Percentiles rank a stretch among this genome's conserved stretches.
Evolutionary conservation across 2,329 filamentous ascomycete species (phyloP).

Genomic region (Domatiomyces globalis): DNA sequence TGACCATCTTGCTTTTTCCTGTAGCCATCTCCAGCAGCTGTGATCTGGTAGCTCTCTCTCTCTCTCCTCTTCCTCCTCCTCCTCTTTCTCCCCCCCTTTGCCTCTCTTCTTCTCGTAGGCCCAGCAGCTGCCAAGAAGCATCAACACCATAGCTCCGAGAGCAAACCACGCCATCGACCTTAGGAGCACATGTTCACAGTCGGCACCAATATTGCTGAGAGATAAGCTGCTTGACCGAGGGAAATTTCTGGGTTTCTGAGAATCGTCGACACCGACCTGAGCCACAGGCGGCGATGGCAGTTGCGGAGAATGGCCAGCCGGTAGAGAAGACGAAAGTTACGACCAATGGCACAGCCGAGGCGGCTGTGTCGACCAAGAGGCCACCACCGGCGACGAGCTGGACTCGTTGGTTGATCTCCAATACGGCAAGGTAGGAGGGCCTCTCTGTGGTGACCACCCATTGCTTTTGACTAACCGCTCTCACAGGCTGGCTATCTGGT

Average conservation of each 20-base stretch:
- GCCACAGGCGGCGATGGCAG: conserved; percentile 22
- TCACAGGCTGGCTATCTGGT: conserved; percentile 66
- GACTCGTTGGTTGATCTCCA: conserved; percentile 26
- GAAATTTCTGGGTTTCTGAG: neutral
- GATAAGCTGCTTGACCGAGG: neutral
- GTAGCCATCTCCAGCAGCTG: neutral
- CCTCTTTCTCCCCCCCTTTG: no score
- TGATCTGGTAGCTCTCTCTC: neutral
- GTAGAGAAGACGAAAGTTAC: conserved; percentile 20
- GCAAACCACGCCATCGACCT: neutral
- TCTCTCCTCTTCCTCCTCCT: neutral
- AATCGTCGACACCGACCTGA: neutral
- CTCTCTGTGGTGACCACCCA: neutral
- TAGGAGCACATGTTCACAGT: neutral
- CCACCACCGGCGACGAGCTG: conserved; percentile 11
- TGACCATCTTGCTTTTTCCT: neutral
- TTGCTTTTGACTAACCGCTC: conserved; percentile 1
- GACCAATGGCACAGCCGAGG: conserved; percentile 14
- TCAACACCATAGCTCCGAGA: no score
- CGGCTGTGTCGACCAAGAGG: neutral
- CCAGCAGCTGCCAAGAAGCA: no score
- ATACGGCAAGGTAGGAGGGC: conserved; percentile 39
- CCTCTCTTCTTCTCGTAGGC: neutral
- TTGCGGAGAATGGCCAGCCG: conserved; percentile 25
- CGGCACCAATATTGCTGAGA: neutral